These are phyloP conservation scores for Rhizopogon vinicolor DNA, from an alignment of 768 basidiomycete genomes.

Conservation along the genomic window DNA sequence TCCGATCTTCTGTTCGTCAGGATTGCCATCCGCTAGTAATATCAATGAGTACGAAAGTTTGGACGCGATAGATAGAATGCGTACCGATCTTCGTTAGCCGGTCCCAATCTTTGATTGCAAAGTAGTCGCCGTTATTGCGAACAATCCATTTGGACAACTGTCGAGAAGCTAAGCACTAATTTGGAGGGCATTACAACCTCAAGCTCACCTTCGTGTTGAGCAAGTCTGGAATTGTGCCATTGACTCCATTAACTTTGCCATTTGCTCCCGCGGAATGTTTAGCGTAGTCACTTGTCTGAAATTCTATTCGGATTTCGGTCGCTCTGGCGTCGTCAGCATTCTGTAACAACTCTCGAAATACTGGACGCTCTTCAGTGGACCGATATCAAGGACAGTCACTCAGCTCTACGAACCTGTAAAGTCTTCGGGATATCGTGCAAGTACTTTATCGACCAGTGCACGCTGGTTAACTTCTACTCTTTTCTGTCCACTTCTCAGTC, in stretches of 20 bases:
- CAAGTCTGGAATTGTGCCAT: constrained; percentile 1
- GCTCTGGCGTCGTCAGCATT: constrained; percentile 51
- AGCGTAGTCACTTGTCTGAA: constrained; percentile 21
- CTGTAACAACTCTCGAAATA: constrained; percentile 51
- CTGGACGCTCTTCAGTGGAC: constrained; percentile 11
- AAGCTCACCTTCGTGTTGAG: neutral
- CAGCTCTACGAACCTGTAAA: constrained; percentile 8
- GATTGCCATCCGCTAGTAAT: constrained; percentile 44
- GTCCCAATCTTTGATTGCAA: constrained; percentile 42
- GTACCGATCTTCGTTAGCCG: constrained; percentile 41
- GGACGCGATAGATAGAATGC: neutral
- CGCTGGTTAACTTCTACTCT: constrained; percentile 11
- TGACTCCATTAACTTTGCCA: neutral
- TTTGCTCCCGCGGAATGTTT: neutral
- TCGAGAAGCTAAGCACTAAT: constrained; percentile 3
- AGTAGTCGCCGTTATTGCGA: constrained; percentile 44
- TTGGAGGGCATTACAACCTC: neutral
- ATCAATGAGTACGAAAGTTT: neutral
- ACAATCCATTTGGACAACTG: constrained; percentile 36
- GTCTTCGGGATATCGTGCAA: constrained; percentile 13
- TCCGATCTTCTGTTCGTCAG: constrained; percentile 49
- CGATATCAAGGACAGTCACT: neutral
- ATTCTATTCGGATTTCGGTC: constrained; percentile 30
- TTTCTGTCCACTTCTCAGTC: neutral
- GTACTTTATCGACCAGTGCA: constrained; percentile 13